phyloP scores from a whole-genome alignment of 2,329 filamentous ascomycete genomes.

The Xylaria sp. region DNA sequence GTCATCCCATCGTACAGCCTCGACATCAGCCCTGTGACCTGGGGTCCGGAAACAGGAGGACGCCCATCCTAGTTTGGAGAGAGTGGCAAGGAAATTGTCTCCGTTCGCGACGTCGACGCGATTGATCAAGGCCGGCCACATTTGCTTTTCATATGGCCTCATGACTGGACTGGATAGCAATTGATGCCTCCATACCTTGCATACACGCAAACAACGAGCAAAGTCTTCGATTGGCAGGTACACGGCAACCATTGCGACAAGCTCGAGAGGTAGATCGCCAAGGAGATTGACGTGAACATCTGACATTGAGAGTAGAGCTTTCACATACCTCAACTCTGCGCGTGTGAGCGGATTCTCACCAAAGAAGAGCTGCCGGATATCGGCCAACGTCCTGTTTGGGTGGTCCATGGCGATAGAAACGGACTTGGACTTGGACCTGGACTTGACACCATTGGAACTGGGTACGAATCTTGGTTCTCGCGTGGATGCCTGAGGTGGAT shows the following conservation, averaged over 20 bases:
- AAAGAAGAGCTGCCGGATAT: slow-evolving; percentile 15
- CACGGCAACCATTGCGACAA: slow-evolving; percentile 18
- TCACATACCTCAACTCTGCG: slow-evolving; percentile 23
- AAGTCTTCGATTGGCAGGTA: slow-evolving; percentile 18
- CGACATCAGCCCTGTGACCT: neutral
- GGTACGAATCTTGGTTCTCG: too few species aligned
- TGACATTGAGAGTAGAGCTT: slow-evolving; percentile 15
- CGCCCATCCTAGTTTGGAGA: neutral
- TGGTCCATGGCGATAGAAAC: neutral
- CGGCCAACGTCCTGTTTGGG: slow-evolving; percentile 1
- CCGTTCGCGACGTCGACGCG: neutral
- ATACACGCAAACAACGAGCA: slow-evolving; percentile 22
- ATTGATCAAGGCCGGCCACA: slow-evolving; percentile 20
- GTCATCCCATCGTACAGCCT: neutral
- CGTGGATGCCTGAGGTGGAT: too few species aligned
- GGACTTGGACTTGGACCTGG: neutral
- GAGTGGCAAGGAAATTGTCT: slow-evolving; percentile 5
- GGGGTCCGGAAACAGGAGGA: neutral
- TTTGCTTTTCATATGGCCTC: slow-evolving; percentile 3
- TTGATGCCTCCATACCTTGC: slow-evolving; percentile 23
- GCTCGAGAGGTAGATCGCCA: slow-evolving; percentile 24
- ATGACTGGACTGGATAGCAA: slow-evolving; percentile 22
- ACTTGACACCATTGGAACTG: neutral
- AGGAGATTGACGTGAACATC: slow-evolving; percentile 16
- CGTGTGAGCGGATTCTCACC: slow-evolving; percentile 6